Evolutionary conservation across 805 yeast species (phyloP).

Genomic region (Candida lessepsii): DNA sequence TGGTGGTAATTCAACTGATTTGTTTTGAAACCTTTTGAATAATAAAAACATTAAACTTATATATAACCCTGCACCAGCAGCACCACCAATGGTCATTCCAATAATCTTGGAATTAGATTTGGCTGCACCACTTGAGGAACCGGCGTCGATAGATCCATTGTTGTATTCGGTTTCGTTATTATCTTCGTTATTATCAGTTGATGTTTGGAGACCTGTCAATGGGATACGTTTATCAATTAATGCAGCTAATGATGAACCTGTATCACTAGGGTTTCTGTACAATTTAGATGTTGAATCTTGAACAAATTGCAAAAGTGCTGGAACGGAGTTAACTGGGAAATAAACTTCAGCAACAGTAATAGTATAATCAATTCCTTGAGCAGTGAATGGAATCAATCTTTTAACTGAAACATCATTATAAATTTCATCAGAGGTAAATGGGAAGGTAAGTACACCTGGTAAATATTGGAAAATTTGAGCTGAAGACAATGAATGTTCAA

Average conservation of each 20-base stretch:
- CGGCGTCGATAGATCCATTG: constrained; percentile 37
- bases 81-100: constrained; percentile 82
- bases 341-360: constrained; percentile 88
- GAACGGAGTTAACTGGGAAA: constrained; percentile 59
- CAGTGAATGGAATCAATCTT: constrained; percentile 73
- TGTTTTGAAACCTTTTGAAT: constrained; percentile 48
- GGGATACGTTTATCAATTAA: constrained; percentile 76
- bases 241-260: constrained; percentile 56
- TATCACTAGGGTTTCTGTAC: constrained; percentile 56
- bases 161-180: constrained; percentile 15
- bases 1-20: constrained; percentile 37
- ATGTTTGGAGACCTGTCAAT: constrained; percentile 41
- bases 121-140: constrained; percentile 12
- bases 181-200: constrained; percentile 17
- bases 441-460: constrained; percentile 67
- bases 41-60: constrained; percentile 57
- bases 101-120: constrained; percentile 48
- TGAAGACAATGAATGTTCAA: constrained; percentile 65
- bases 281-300: constrained; percentile 53
- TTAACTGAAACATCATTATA: constrained; percentile 53
- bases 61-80: constrained; percentile 70
- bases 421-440: constrained; percentile 44
- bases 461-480: constrained; percentile 84
- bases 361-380: constrained; percentile 53
- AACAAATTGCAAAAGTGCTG: constrained; percentile 49